phyloP scores from a whole-genome alignment of 495 filamentous ascomycete genomes.

The Xylaria scruposa region DNA sequence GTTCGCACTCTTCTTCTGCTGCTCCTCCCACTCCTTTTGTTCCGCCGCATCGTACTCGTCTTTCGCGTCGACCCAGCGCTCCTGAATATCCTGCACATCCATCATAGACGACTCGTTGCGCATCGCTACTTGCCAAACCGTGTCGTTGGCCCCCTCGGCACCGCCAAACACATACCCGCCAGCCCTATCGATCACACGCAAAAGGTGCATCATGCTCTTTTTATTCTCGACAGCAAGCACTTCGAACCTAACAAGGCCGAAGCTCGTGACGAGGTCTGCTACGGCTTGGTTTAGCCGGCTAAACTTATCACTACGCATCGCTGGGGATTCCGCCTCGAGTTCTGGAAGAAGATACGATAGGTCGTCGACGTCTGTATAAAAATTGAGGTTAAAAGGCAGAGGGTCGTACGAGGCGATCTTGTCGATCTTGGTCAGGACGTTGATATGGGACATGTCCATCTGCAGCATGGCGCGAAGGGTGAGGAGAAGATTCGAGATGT shows the following conservation, averaged over 20 bases:
- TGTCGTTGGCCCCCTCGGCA: conserved; percentile 91
- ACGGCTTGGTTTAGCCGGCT: conserved; percentile 83
- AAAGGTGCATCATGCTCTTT: conserved; percentile 89
- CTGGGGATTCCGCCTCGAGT: conserved; percentile 65
- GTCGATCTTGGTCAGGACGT: conserved; percentile 92
- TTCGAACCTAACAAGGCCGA: conserved; percentile 87
- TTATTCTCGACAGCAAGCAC: conserved; percentile 96
- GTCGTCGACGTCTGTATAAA: conserved; percentile 97
- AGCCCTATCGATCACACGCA: conserved; percentile 87
- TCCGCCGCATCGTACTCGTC: conserved; percentile 88
- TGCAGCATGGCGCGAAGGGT: conserved; percentile 96
- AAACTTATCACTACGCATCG: conserved; percentile 73
- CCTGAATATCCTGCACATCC: conserved; percentile 88
- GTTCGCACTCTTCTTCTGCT: conserved; percentile 42
- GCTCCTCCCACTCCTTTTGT: conserved; percentile 70
- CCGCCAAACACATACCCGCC: conserved; percentile 92
- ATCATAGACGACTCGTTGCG: conserved; percentile 79
- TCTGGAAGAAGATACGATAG: conserved; percentile 81
- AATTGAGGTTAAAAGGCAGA: conserved; percentile 92
- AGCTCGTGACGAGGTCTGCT: conserved; percentile 83
- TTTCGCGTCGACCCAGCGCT: conserved; percentile 90
- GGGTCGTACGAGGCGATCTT: conserved; percentile 77
- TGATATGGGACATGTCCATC: conserved; percentile 93
- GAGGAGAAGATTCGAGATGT: conserved; percentile 90
- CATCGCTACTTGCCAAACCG: conserved; percentile 92